Evolutionary conservation across 805 yeast species (phyloP), one percentile per base, ranked within the genome.

Genomic region (Nakazawaea wyomingensis): DNA sequence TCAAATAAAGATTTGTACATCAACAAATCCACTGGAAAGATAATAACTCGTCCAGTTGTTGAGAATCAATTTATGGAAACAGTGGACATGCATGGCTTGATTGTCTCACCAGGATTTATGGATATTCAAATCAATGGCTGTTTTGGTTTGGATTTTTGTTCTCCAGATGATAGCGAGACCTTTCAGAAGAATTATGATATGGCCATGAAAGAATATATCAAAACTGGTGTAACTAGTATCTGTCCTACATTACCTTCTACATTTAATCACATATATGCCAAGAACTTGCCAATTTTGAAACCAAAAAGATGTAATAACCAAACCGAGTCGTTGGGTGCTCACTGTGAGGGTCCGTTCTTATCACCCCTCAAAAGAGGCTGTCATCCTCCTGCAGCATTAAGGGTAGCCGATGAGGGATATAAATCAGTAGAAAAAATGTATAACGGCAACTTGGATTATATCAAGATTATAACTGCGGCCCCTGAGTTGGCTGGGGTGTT

Each of bases 111-210:
- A 0, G 82, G 82, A 1, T 74, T 69, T 53, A 58, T 77, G 10
- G 82, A 77, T 53, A 67, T 73, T 48, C 82, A 77, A 55, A 72
- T 75, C 47, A 77, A 77, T 49, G 82, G 82, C 9, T 67, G 77
- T 44, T 76, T 67, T 47, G 82, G 82, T 3, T 61, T 76, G 48
- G 78, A 76, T 47, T 77, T 70, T 54, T 68, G 77, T 11, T 57
- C 61, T 35, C 54, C 65, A 35, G 61, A 61, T 45, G 46, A 64
- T n/a, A 13, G 22, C 6, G 61, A 53, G 10, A 51, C 59, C 14
- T 75, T 67, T 50, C 52, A 56, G 30, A 48, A 54, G 18, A 63
- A 65, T 35, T 72, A 71, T 50, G 53, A 59, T 17, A 68, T 68
- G 41, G 72, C 68, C 29, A 69, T 73, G 76, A 54, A 62, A 34